Base-by-base conservation (phyloP, 176 grass and related monocot species). In the Avena insularis region DNA sequence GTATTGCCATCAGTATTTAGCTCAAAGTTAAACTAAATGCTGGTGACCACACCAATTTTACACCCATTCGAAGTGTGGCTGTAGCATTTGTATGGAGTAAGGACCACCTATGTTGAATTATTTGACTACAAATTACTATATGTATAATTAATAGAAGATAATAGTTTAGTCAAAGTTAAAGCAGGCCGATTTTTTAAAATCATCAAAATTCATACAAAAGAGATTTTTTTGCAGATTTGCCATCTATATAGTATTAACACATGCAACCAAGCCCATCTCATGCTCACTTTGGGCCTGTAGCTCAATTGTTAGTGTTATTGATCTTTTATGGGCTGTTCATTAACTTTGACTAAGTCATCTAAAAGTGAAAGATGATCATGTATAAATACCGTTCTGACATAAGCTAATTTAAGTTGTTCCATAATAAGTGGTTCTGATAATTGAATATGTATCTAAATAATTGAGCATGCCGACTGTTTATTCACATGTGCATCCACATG, bases 91-190 rank as follows among this genome's bases (percentile, higher is more conserved):
- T 17, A 19, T 27, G 36, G 43, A 60, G 40, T 61, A 14, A 57
- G 16, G 57, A 61, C 20, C 31, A 77, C 19, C 73, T 70, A 69
- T 80, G 2, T 81, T 50, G 13, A 31, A 23, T 49, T 59, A 23
- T 50, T 88, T 78, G 40, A 71, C 16, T 70, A 36, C 59, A 40
- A 55, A 16, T 75, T 51, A 20, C 65, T 50, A 23, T 83, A 69
- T 35, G 80, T 70, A 66, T 11, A 46, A 82, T 55, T 10, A 12
- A 87, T 43, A 8, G 20, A 5, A 76, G 12, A 65, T 16, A 17
- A 25, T 20, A 75, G 40, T 84, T 77, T 9, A 40, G 5, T 45
- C 2, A 1, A 54, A 54, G 20, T n/a, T 51, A 31, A 27, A n/a
- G 9, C 27, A 4, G n/a, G 14, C 58, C 0, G 23, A 9, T 61